A percentile compares a stretch with the other conserved stretches of the same genome.
These are phyloP conservation scores for Cladosporium sp. DNA, from an alignment of 2,329 filamentous ascomycete genomes.

Conservation along the genomic window DNA sequence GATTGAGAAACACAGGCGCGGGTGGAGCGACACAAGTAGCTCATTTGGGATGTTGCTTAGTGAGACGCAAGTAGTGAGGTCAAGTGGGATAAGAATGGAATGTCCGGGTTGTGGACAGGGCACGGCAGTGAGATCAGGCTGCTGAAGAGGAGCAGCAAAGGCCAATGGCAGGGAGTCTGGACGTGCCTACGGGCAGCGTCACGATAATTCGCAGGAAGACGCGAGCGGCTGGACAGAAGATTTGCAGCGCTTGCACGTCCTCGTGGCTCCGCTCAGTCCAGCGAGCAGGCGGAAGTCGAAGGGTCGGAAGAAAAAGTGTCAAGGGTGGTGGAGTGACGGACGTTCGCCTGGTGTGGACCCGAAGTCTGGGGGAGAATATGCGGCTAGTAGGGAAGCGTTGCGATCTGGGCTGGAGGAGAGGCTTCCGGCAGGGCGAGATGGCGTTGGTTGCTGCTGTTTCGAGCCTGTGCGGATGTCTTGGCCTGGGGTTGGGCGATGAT, in stretches of 20 bases:
- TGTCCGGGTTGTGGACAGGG: constrained; percentile 7
- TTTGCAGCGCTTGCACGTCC: constrained; percentile 5
- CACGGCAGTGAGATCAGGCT: constrained; percentile 8
- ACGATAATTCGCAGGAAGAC: constrained; percentile 12
- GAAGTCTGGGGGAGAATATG: constrained; percentile 3
- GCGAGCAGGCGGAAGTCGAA: constrained; percentile 1
- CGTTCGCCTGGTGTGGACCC: neutral
- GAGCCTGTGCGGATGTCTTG: constrained; percentile 9
- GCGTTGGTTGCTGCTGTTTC: neutral
- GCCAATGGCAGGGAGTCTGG: constrained; percentile 6
- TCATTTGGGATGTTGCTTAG: constrained; percentile 1
- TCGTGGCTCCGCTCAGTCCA: constrained; percentile 7
- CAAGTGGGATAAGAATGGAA: neutral
- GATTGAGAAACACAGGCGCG: neutral
- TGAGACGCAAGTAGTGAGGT: constrained; percentile 5
- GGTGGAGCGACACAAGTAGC: constrained; percentile 6
- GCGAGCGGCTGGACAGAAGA: neutral
- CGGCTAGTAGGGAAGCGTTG: constrained; percentile 5
- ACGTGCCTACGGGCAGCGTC: neutral
- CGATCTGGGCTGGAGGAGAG: no score
- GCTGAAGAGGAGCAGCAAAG: neutral
- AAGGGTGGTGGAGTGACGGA: constrained; percentile 1
- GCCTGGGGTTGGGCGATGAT: constrained; percentile 10
- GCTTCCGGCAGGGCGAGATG: no score
- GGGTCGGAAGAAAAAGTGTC: neutral